These are phyloP conservation scores for Murraya koenigii DNA, from an alignment of 345 rosid species.

Conservation along the genomic window DNA sequence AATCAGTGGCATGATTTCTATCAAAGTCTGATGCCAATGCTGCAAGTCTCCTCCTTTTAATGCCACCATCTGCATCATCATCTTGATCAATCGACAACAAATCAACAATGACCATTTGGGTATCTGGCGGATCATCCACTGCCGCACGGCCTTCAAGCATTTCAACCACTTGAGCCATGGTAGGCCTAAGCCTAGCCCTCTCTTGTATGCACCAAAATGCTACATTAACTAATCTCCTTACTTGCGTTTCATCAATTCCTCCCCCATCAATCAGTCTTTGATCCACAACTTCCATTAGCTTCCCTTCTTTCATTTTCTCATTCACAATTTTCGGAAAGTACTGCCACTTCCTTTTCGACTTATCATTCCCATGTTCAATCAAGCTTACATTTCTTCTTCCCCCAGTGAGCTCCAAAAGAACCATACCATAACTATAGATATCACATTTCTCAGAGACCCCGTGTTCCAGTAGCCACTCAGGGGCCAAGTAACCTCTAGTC, in stretches of 20 bases:
- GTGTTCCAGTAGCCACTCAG: slow-evolving; percentile 62
- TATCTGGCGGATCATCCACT: slow-evolving; percentile 69
- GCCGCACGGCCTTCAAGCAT: slow-evolving; percentile 75
- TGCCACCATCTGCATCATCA: neutral
- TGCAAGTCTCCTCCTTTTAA: slow-evolving; percentile 16
- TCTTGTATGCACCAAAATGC: slow-evolving; percentile 95
- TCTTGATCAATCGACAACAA: slow-evolving; percentile 51
- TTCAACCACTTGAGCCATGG: slow-evolving; percentile 63
- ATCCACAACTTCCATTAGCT: slow-evolving; percentile 71
- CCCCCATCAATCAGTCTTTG: slow-evolving; percentile 39
- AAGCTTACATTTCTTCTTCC: slow-evolving; percentile 52
- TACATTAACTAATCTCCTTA: slow-evolving; percentile 49
- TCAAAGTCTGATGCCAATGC: slow-evolving; percentile 21
- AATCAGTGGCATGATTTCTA: slow-evolving; percentile 10
- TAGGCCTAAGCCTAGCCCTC: slow-evolving; percentile 59
- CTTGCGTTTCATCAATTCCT: slow-evolving; percentile 54
- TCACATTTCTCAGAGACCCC: slow-evolving; percentile 74
- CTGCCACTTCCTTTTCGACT: slow-evolving; percentile 42
- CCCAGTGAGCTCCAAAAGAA: slow-evolving; percentile 67
- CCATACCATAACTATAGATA: slow-evolving; percentile 73
- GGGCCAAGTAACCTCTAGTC: slow-evolving; percentile 68
- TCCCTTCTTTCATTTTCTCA: slow-evolving; percentile 61
- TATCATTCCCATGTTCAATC: slow-evolving; percentile 33
- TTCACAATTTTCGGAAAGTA: slow-evolving; percentile 70
- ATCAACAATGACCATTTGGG: slow-evolving; percentile 66